phyloP scores from a whole-genome alignment of 2,329 filamentous ascomycete species.

The Pseudopithomyces chartarum region DNA sequence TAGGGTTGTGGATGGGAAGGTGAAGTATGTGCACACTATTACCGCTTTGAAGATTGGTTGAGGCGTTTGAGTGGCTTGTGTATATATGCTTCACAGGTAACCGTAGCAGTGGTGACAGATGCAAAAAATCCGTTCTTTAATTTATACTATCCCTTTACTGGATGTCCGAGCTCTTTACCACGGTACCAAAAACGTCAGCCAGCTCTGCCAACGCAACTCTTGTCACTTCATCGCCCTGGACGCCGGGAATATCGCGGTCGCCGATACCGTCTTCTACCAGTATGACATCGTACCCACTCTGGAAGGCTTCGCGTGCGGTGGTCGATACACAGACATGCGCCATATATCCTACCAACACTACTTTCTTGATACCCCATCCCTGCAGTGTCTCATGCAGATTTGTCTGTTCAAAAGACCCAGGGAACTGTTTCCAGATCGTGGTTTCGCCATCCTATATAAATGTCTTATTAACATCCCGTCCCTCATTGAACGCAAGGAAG shows the following conservation, averaged over 20 bases:
- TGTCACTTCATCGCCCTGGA: constrained; percentile 59
- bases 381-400: constrained; percentile 62
- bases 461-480: not conserved
- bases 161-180: constrained; percentile 59
- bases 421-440: constrained; percentile 60
- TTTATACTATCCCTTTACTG: constrained; percentile 25
- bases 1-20: constrained; percentile 30
- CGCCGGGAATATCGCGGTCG: constrained; percentile 69
- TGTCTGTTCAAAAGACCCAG: constrained; percentile 66
- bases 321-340: constrained; percentile 69
- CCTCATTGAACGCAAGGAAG: not conserved
- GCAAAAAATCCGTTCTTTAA: not conserved
- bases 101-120: too few species aligned
- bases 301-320: constrained; percentile 64
- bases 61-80: not conserved
- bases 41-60: constrained; percentile 25
- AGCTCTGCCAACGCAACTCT: constrained; percentile 60
- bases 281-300: constrained; percentile 68
- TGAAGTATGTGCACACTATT: constrained; percentile 40
- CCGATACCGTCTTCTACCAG: constrained; percentile 67
- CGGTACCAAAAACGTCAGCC: constrained; percentile 66
- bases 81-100: too few species aligned
- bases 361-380: constrained; percentile 58
- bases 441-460: constrained; percentile 55
- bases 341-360: constrained; percentile 67